phyloP scores from a whole-genome alignment of 2,329 filamentous ascomycete genomes.

The Ascocoryne sarcoides region DNA sequence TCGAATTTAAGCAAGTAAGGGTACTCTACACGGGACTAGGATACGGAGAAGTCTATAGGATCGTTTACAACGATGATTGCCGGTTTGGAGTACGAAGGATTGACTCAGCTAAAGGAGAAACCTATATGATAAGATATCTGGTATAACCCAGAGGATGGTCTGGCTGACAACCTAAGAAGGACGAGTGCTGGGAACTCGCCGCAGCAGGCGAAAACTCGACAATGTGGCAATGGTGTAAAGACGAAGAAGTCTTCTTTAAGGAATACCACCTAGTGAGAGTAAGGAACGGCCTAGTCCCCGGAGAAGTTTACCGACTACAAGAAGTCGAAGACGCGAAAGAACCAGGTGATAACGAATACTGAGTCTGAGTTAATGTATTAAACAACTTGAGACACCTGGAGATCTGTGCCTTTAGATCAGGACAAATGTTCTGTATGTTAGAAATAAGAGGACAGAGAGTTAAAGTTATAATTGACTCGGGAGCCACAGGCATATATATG shows the following conservation, averaged over 20 bases:
- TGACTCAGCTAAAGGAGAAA: not conserved
- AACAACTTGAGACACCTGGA: not conserved
- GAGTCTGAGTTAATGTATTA: not conserved
- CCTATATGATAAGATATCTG: not conserved
- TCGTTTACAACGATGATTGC: not conserved
- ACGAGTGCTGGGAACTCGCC: not conserved
- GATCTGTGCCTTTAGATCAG: not conserved
- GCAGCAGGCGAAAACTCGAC: not conserved
- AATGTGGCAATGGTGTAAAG: not conserved
- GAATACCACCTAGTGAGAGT: not conserved
- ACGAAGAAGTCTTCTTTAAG: not conserved
- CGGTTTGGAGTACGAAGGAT: not conserved
- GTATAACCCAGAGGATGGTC: not conserved
- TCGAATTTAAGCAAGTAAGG: not conserved
- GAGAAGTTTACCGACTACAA: not conserved
- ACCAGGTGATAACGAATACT: not conserved
- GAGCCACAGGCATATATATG: not conserved
- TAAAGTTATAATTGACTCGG: not conserved
- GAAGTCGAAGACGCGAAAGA: not conserved
- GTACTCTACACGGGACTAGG: not conserved
- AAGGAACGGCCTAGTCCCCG: not conserved
- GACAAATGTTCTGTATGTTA: not conserved
- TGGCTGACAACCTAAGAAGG: not conserved
- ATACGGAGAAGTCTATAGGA: not conserved
- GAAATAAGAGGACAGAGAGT: not conserved